Conservation (phyloP, 768 basidiomycete species). For the Mycena vitilis region DNA sequence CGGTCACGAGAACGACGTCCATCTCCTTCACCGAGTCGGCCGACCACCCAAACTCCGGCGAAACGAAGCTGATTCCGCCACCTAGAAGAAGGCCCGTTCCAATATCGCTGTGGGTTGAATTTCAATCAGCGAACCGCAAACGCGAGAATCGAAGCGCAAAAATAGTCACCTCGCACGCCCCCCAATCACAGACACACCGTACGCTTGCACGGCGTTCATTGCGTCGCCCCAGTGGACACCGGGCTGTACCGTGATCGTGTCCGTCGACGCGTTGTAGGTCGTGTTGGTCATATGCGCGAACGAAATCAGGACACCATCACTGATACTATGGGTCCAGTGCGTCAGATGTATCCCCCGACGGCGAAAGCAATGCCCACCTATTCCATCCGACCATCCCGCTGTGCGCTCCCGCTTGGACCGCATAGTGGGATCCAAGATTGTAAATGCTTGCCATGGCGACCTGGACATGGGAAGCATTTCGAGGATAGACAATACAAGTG, state of each 20-base stretch:
- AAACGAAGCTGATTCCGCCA: slow-evolving; percentile 54
- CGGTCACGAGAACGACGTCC: slow-evolving; percentile 58
- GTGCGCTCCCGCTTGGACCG: slow-evolving; percentile 57
- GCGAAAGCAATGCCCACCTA: background rate
- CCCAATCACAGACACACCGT: slow-evolving; percentile 54
- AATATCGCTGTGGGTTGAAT: slow-evolving; percentile 50
- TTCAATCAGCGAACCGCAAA: background rate
- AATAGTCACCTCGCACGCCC: slow-evolving; percentile 35
- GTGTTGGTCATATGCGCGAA: slow-evolving; percentile 47
- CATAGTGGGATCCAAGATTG: slow-evolving; percentile 48
- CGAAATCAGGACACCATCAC: slow-evolving; percentile 52
- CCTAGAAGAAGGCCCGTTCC: slow-evolving; percentile 58
- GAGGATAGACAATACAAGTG: slow-evolving; percentile 53
- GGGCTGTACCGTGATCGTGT: slow-evolving; percentile 53
- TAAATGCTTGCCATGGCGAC: slow-evolving; percentile 53
- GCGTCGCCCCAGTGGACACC: slow-evolving; percentile 57
- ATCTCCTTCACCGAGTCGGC: slow-evolving; percentile 50
- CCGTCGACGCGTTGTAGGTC: slow-evolving; percentile 48
- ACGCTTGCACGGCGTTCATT: slow-evolving; percentile 44
- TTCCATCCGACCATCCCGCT: slow-evolving; percentile 50
- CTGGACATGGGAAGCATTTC: slow-evolving; percentile 47
- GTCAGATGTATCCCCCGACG: no score
- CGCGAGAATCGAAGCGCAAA: background rate
- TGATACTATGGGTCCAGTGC: slow-evolving; percentile 41
- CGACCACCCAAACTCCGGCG: slow-evolving; percentile 52